Conservation (phyloP, 1,284 basidiomycete species). For the Earliella scabrosa region DNA sequence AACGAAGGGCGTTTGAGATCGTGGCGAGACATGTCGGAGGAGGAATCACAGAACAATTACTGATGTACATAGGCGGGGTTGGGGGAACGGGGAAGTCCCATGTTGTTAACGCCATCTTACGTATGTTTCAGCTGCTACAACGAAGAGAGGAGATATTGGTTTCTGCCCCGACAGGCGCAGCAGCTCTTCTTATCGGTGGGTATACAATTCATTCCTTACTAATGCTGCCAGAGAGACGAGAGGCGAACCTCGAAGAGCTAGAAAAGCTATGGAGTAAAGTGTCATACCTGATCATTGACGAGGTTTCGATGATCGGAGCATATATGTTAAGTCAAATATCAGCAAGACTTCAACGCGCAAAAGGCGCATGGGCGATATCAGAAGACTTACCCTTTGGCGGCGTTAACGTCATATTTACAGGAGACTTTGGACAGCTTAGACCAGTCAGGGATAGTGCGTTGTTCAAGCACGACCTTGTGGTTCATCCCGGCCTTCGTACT, state of each 20-base stretch:
- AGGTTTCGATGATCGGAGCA: conserved; percentile 8
- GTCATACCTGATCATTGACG: conserved; percentile 3
- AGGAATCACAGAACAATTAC: conserved; percentile 9
- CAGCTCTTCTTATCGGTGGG: conserved; percentile 10
- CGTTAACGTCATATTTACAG: conserved; percentile 18
- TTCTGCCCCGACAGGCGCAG: conserved; percentile 13
- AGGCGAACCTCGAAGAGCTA: neutral
- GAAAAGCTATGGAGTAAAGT: neutral
- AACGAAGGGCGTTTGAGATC: neutral
- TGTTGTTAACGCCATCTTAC: conserved; percentile 14
- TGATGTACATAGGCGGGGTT: no score
- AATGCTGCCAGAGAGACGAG: neutral
- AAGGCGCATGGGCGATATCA: neutral
- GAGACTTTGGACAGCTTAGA: conserved; percentile 19
- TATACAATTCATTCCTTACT: conserved; percentile 17
- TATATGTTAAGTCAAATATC: neutral
- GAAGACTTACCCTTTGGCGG: conserved; percentile 13
- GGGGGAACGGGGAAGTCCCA: conserved; percentile 25
- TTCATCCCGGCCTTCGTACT: neutral
- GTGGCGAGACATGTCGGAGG: conserved; percentile 1
- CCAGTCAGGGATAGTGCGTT: conserved; percentile 2
- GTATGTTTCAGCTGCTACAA: neutral
- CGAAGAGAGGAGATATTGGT: neutral
- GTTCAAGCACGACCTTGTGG: neutral
- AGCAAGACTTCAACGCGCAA: neutral